These are phyloP conservation scores for Clohesyomyces aquaticus DNA, from an alignment of 495 filamentous ascomycete genomes.

Conservation along the genomic window DNA sequence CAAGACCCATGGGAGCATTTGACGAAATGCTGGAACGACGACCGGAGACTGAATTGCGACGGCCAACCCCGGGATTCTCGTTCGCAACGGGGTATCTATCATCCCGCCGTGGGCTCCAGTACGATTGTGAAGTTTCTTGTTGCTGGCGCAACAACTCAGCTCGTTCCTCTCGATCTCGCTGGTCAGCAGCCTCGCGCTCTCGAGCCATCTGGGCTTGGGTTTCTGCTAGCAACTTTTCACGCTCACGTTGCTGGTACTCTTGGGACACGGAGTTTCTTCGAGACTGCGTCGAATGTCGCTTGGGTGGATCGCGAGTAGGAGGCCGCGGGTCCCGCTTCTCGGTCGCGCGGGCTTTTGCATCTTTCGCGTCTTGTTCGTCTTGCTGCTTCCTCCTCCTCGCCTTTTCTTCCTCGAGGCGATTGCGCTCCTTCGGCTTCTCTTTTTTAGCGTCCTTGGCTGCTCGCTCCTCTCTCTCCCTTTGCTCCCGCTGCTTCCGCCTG, in stretches of 20 bases:
- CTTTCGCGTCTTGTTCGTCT: constrained; percentile 1
- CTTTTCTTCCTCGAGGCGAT: constrained; percentile 9
- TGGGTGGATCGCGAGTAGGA: constrained; percentile 13
- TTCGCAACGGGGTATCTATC: constrained; percentile 17
- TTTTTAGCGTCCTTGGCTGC: constrained; percentile 4
- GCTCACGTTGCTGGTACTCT: constrained; percentile 4
- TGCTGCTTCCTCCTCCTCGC: not conserved
- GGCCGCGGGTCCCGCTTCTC: constrained; percentile 15
- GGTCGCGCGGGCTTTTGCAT: not conserved
- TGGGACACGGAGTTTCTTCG: constrained; percentile 20
- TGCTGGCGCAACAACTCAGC: constrained; percentile 14
- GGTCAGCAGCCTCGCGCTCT: constrained; percentile 28
- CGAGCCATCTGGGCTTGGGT: constrained; percentile 25
- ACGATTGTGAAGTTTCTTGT: constrained; percentile 16
- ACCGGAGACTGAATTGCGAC: constrained; percentile 20
- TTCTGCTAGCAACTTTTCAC: constrained; percentile 1
- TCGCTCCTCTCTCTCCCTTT: constrained; percentile 4
- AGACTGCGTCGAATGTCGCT: constrained; percentile 12
- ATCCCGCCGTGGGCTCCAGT: constrained; percentile 29
- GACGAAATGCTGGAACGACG: constrained; percentile 25
- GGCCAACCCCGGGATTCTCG: constrained; percentile 16
- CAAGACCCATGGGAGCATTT: constrained; percentile 15
- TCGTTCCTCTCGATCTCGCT: constrained; percentile 19
- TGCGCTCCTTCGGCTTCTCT: not conserved
- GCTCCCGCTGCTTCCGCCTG: constrained; percentile 15